Evolutionary conservation across 1,284 basidiomycete genomes (phyloP).

Genomic region (Takashimella tepidaria): DNA sequence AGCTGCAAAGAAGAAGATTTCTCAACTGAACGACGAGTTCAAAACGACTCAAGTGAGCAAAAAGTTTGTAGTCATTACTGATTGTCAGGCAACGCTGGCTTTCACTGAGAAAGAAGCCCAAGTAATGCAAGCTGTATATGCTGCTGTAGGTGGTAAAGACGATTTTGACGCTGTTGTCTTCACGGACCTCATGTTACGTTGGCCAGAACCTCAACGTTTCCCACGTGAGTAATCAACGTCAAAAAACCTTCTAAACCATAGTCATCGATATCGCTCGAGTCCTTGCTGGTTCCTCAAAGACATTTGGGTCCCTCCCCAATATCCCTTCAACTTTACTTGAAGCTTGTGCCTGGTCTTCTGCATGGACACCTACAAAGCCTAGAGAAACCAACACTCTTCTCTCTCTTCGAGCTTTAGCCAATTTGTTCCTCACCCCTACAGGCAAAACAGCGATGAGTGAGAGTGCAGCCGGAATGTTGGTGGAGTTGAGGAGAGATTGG

Average conservation of each 20-base stretch:
- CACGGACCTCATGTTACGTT: conserved; percentile 63
- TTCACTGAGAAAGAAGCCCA: conserved; percentile 63
- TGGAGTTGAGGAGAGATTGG: conserved; percentile 48
- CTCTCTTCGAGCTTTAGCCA: conserved; percentile 74
- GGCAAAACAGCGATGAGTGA: conserved; percentile 53
- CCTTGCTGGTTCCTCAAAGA: conserved; percentile 61
- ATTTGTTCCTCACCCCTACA: conserved; percentile 55
- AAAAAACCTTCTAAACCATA: conserved; percentile 34
- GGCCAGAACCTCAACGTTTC: conserved; percentile 76
- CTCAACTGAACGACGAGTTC: conserved; percentile 70
- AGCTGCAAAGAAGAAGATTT: conserved; percentile 77
- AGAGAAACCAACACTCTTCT: conserved; percentile 82
- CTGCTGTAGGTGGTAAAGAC: conserved; percentile 19
- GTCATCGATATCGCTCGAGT: conserved; percentile 84
- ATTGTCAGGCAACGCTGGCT: conserved; percentile 60
- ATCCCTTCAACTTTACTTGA: conserved; percentile 58
- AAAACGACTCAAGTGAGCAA: conserved; percentile 41
- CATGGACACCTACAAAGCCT: conserved; percentile 58
- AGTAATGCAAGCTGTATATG: not conserved
- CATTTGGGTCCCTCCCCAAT: conserved; percentile 50
- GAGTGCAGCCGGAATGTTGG: conserved; percentile 55
- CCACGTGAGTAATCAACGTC: conserved; percentile 57
- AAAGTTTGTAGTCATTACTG: not conserved
- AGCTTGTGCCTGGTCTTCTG: conserved; percentile 62
- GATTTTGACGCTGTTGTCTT: conserved; percentile 60